Conservation (phyloP, 2,329 filamentous ascomycete species). For the Talaromyces sp. region DNA sequence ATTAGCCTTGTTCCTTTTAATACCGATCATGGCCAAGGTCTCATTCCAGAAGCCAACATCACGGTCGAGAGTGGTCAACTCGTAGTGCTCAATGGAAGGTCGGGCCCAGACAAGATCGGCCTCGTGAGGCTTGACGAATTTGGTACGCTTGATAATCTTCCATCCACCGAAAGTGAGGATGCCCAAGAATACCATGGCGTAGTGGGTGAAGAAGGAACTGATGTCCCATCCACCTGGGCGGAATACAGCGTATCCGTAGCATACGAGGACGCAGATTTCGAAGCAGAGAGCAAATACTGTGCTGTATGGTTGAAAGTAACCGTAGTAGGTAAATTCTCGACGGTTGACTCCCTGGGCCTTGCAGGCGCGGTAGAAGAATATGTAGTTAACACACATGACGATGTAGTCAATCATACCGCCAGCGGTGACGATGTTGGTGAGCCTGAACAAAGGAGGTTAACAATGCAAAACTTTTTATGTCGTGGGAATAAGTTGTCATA, state of each 20-base stretch:
- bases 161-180: slow-evolving; percentile 61
- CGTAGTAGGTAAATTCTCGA: slow-evolving; percentile 54
- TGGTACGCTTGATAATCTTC: slow-evolving; percentile 52
- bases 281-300: slow-evolving; percentile 10
- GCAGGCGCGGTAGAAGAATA: slow-evolving; percentile 58
- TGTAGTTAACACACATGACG: slow-evolving; percentile 57
- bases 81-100: slow-evolving; percentile 61
- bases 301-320: slow-evolving; percentile 58
- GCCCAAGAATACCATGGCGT: slow-evolving; percentile 69
- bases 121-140: slow-evolving; percentile 50
- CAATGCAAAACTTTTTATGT: background rate
- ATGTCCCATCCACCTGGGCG: slow-evolving; percentile 57
- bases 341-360: slow-evolving; percentile 53
- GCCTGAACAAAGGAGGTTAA: background rate
- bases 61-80: slow-evolving; percentile 7
- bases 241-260: slow-evolving; percentile 71
- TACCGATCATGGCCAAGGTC: background rate
- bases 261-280: slow-evolving; percentile 6
- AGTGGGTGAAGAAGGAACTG: slow-evolving; percentile 69
- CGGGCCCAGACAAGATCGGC: slow-evolving; percentile 67
- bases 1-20: slow-evolving; percentile 1
- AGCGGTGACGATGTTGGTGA: slow-evolving; percentile 9
- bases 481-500: slow-evolving; percentile 40
- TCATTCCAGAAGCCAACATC: slow-evolving; percentile 10
- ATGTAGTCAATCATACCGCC: slow-evolving; percentile 55